Percentiles rank a stretch among this genome's conserved stretches.
Evolutionary conservation across 176 grass and related monocot species (phyloP).

Genomic region (Phoenix roebelenii): DNA sequence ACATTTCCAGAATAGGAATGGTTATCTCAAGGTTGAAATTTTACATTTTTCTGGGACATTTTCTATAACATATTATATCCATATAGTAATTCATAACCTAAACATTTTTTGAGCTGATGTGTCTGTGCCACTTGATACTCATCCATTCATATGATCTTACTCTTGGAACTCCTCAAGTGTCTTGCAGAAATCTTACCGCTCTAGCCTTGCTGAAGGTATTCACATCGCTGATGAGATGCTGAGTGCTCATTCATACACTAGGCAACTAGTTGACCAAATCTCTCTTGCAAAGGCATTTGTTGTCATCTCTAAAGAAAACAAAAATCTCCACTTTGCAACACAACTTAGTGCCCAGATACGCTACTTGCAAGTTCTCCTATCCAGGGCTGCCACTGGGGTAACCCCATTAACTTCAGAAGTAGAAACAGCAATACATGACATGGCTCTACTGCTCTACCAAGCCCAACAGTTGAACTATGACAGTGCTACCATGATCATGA

Average conservation of each 20-base stretch:
- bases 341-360: slow-evolving; percentile 57
- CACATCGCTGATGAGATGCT: slow-evolving; percentile 85
- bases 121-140: neutral
- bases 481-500: slow-evolving; percentile 49
- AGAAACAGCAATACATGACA: slow-evolving; percentile 62
- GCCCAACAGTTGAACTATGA: slow-evolving; percentile 75
- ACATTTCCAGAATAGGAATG: too few species aligned
- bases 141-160: neutral
- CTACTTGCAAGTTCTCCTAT: slow-evolving; percentile 45
- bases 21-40: too few species aligned
- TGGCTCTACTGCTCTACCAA: slow-evolving; percentile 74
- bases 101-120: neutral
- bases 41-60: too few species aligned
- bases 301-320: slow-evolving; percentile 57
- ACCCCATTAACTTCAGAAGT: slow-evolving; percentile 26
- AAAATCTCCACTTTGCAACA: slow-evolving; percentile 62
- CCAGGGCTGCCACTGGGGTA: slow-evolving; percentile 30
- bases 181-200: slow-evolving; percentile 54
- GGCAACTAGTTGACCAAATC: slow-evolving; percentile 85
- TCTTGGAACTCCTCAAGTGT: neutral
- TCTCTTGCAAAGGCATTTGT: slow-evolving; percentile 71
- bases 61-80: too few species aligned
- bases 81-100: neutral
- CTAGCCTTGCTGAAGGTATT: slow-evolving; percentile 39
- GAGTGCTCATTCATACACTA: slow-evolving; percentile 51